Percentiles rank a stretch among this genome's conserved stretches.
These are phyloP conservation scores for Melanogaster broomeanus DNA, from an alignment of 768 basidiomycete genomes.

Conservation along the genomic window DNA sequence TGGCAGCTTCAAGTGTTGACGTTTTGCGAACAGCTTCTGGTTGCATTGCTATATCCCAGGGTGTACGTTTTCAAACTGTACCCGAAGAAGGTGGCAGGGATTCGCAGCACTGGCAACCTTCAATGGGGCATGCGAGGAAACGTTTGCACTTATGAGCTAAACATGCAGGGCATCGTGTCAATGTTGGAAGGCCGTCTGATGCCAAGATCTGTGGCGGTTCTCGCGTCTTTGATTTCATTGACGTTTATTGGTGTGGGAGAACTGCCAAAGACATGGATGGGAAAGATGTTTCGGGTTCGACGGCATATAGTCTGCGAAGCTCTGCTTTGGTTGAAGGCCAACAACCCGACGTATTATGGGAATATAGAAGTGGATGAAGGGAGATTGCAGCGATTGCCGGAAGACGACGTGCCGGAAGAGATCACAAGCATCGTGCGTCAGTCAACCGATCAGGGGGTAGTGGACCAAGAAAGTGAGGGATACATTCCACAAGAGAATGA, in stretches of 20 bases:
- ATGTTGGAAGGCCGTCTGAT: conserved; percentile 39
- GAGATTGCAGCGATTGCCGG: conserved; percentile 27
- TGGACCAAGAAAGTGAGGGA: conserved; percentile 27
- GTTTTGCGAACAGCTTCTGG: conserved; percentile 38
- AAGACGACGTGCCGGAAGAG: conserved; percentile 37
- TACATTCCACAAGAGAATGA: conserved; percentile 5
- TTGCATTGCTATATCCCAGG: conserved; percentile 25
- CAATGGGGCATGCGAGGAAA: conserved; percentile 36
- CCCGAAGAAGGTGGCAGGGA: too few relatives aligned
- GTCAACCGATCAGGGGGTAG: conserved; percentile 43
- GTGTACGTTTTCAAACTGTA: too few relatives aligned
- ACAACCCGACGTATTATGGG: conserved; percentile 36
- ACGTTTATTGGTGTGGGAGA: conserved; percentile 36
- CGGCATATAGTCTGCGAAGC: conserved; percentile 29
- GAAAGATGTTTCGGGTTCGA: conserved; percentile 34
- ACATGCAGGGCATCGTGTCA: conserved; percentile 22
- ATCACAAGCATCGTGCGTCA: conserved; percentile 19
- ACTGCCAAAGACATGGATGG: conserved; percentile 30
- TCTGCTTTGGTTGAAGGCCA: conserved; percentile 36
- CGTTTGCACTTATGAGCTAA: conserved; percentile 33
- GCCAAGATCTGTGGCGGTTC: conserved; percentile 28
- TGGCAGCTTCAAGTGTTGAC: conserved; percentile 30
- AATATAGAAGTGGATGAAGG: conserved; percentile 25
- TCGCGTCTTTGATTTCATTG: conserved; percentile 35
- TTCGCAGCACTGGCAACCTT: too few relatives aligned